Percentiles rank a stretch among this genome's conserved stretches.
Evolutionary conservation across 1,284 basidiomycete genomes (phyloP).

Genomic region (Fomitopsis schrenkii): DNA sequence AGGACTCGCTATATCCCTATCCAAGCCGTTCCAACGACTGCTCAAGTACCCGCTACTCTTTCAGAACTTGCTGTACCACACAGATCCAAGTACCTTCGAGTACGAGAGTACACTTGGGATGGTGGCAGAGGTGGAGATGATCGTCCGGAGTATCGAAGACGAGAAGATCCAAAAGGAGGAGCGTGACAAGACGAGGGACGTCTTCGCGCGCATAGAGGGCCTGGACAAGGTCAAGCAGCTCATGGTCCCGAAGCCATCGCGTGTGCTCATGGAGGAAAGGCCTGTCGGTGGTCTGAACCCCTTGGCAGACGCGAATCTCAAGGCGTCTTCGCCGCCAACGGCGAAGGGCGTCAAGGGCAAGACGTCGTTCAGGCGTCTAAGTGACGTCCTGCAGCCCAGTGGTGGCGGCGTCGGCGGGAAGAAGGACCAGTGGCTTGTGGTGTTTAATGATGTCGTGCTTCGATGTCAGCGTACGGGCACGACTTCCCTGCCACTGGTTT

Average conservation of each 20-base stretch:
- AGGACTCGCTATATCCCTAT: constrained; percentile 89
- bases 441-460: constrained; percentile 93
- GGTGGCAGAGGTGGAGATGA: constrained; percentile 95
- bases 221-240: constrained; percentile 86
- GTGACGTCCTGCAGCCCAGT: constrained; percentile 65
- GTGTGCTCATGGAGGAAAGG: constrained; percentile 84
- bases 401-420: constrained; percentile 61
- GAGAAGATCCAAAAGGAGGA: constrained; percentile 97
- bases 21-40: constrained; percentile 95
- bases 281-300: constrained; percentile 30
- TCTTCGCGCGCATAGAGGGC: constrained; percentile 94
- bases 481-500: constrained; percentile 81
- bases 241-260: constrained; percentile 84
- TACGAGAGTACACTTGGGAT: constrained; percentile 95
- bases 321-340: constrained; percentile 46
- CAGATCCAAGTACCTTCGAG: constrained; percentile 95
- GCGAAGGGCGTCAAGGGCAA: constrained; percentile 64
- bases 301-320: constrained; percentile 21
- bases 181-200: constrained; percentile 90
- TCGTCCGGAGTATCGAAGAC: constrained; percentile 95
- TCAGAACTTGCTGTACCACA: constrained; percentile 95
- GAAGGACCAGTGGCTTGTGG: constrained; percentile 91
- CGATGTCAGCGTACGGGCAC: constrained; percentile 89
- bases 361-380: constrained; percentile 80
- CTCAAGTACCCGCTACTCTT: constrained; percentile 97